phyloP scores from a whole-genome alignment of 2,329 filamentous ascomycete genomes.

The Talaromyces pinophilus region DNA sequence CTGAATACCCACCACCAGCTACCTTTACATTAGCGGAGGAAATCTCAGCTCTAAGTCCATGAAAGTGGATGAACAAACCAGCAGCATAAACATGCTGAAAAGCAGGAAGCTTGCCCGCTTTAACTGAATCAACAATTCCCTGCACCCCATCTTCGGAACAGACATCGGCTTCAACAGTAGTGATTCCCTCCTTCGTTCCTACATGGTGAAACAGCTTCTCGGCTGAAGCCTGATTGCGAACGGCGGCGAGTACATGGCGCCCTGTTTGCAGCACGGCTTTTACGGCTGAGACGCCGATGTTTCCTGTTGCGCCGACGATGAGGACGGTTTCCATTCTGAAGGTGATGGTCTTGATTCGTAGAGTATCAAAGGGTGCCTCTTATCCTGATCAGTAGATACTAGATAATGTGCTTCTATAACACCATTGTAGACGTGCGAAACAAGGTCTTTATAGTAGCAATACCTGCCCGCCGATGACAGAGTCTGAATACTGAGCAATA shows the following conservation, averaged over 20 bases:
- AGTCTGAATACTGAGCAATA: background rate
- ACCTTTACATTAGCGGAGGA: background rate
- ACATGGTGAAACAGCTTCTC: constrained; percentile 17
- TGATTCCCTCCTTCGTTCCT: constrained; percentile 11
- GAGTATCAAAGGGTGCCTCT: background rate
- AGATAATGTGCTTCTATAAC: background rate
- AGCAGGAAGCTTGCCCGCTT: constrained; percentile 15
- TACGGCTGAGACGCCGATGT: constrained; percentile 15
- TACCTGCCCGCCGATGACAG: background rate
- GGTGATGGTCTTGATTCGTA: background rate
- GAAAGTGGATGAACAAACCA: background rate
- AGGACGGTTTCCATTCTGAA: constrained; percentile 21
- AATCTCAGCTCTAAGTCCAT: background rate
- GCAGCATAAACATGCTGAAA: constrained; percentile 20
- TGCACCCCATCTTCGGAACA: constrained; percentile 15
- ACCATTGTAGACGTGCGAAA: background rate
- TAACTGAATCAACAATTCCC: constrained; percentile 3
- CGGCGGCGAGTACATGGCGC: constrained; percentile 15
- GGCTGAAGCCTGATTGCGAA: constrained; percentile 18
- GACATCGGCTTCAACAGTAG: constrained; percentile 14
- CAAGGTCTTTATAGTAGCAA: background rate
- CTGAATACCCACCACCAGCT: constrained; percentile 13
- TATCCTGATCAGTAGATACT: background rate
- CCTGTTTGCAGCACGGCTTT: background rate
- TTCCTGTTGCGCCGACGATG: constrained; percentile 18